Evolutionary conservation across 2,329 filamentous ascomycete species (phyloP).

Genomic region (Cladosporium colombiae): DNA sequence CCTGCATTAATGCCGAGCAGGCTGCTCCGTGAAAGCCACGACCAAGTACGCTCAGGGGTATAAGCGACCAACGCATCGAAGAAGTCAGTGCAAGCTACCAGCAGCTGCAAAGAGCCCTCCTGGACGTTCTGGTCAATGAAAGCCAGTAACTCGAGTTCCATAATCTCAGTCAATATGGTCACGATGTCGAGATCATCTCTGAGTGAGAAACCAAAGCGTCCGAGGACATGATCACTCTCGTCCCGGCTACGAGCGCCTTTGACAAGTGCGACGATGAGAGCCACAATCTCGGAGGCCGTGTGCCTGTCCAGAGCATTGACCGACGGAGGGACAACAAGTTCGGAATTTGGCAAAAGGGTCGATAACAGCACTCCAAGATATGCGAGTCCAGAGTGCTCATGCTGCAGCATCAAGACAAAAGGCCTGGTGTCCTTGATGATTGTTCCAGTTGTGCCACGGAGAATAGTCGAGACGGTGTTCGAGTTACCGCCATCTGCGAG

Average conservation of each 20-base stretch:
- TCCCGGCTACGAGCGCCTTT: slow-evolving; percentile 32
- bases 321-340: slow-evolving; percentile 22
- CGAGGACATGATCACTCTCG: slow-evolving; percentile 49
- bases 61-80: slow-evolving; percentile 68
- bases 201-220: slow-evolving; percentile 52
- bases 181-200: slow-evolving; percentile 69
- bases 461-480: slow-evolving; percentile 59
- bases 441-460: slow-evolving; percentile 65
- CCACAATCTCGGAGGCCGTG: slow-evolving; percentile 71
- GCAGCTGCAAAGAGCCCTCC: slow-evolving; percentile 65
- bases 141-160: slow-evolving; percentile 66
- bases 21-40: slow-evolving; percentile 78
- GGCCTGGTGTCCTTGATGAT: slow-evolving; percentile 78
- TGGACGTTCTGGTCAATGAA: slow-evolving; percentile 56
- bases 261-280: slow-evolving; percentile 71
- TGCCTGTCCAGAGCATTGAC: slow-evolving; percentile 52
- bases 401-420: slow-evolving; percentile 71
- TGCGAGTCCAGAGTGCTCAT: slow-evolving; percentile 75
- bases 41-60: slow-evolving; percentile 86
- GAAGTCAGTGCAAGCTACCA: slow-evolving; percentile 78
- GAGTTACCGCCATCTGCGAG: slow-evolving; percentile 10
- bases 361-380: slow-evolving; percentile 77
- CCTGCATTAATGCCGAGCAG: slow-evolving; percentile 76
- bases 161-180: slow-evolving; percentile 77
- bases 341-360: slow-evolving; percentile 59